Percentiles rank a stretch among this genome's conserved stretches.
Conservation (phyloP, 2,329 filamentous ascomycete species). For the Pestalotiopsis sp. region DNA sequence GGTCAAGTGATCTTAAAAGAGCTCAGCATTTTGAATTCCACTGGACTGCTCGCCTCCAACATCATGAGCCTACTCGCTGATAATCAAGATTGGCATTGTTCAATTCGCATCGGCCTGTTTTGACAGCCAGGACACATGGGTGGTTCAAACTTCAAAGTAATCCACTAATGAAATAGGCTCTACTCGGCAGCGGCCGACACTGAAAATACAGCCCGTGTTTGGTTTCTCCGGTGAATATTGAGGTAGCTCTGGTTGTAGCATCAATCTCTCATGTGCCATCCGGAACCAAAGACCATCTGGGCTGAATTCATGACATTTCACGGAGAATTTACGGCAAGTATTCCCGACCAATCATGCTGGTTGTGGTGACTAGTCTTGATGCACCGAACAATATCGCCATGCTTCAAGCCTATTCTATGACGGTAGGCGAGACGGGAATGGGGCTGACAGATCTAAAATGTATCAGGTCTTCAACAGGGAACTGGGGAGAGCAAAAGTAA, state of each 20-base stretch:
- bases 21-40: no score
- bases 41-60: no score
- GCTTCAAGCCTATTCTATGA: neutral
- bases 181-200: neutral
- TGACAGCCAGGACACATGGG: no score
- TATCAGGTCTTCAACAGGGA: neutral
- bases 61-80: neutral
- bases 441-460: neutral
- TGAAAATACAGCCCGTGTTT: neutral
- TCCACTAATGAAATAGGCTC: neutral
- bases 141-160: neutral
- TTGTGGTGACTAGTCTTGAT: neutral
- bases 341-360: constrained; percentile 11
- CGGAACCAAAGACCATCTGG: neutral
- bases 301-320: neutral
- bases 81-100: neutral
- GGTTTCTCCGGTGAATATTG: neutral
- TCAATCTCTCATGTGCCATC: neutral
- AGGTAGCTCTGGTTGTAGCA: neutral
- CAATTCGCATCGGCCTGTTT: neutral
- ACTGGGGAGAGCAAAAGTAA: neutral
- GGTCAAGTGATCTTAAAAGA: no score
- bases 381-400: neutral
- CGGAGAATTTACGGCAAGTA: constrained; percentile 9
- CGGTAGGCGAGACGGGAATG: constrained; percentile 1